Evolutionary conservation across 441 rosid genomes (phyloP).

Genomic region (Bruguiera hainesii): DNA sequence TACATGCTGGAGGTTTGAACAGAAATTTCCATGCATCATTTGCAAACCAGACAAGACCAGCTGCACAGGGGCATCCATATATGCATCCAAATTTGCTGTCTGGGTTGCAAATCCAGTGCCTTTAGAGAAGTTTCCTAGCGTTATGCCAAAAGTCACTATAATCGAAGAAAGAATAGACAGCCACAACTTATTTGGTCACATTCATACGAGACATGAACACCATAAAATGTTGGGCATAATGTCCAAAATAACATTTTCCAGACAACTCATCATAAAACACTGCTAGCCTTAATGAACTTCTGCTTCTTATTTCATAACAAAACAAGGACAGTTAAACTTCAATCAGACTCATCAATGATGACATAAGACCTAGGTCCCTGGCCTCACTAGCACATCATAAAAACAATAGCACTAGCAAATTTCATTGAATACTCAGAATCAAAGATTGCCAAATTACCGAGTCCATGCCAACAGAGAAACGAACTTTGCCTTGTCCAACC

Average conservation of each 20-base stretch:
- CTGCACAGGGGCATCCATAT: not conserved
- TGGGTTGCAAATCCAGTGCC: not conserved
- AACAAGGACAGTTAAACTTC: not conserved
- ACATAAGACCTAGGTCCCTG: not conserved
- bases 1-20: not conserved
- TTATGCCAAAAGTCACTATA: too few relatives aligned
- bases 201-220: too few relatives aligned
- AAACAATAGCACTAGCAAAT: not conserved
- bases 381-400: not conserved
- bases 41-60: not conserved
- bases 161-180: too few relatives aligned
- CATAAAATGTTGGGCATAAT: too few relatives aligned
- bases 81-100: not conserved
- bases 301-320: too few relatives aligned
- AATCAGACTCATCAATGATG: not conserved
- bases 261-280: not conserved
- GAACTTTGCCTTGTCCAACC: constrained; percentile 50
- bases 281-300: too few relatives aligned
- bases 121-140: too few relatives aligned
- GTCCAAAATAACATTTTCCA: not conserved
- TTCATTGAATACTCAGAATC: constrained; percentile 2
- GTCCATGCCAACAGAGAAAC: constrained; percentile 69
- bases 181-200: too few relatives aligned
- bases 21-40: not conserved
- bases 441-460: constrained; percentile 44